Conservation (phyloP, 192 early-diverging fungal genomes). For the Entomortierella chlamydospora region DNA sequence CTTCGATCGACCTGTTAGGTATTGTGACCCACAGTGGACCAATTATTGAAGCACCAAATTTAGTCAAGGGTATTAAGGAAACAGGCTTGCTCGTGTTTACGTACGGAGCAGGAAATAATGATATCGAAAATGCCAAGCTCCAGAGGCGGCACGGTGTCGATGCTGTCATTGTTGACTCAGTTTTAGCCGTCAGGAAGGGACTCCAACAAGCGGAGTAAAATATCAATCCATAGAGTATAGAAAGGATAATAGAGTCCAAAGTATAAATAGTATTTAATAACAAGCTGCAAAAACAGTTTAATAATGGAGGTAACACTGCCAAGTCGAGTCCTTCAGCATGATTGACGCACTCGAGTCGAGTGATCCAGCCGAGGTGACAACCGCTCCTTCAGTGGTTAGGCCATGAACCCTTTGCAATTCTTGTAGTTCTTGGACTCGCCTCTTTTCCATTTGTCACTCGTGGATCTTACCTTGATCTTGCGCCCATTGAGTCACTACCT, state of each 20-base stretch:
- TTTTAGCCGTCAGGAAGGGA: slow-evolving; percentile 64
- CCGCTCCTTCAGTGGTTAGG: no score
- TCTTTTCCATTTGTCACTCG: slow-evolving; percentile 15
- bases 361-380: no score
- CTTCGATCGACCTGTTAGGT: slow-evolving; percentile 77
- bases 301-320: no score
- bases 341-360: no score
- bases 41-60: slow-evolving; percentile 78
- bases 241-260: no score
- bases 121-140: slow-evolving; percentile 72
- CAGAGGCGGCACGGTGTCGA: slow-evolving; percentile 88
- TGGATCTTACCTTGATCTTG: slow-evolving; percentile 30
- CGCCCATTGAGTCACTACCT: slow-evolving; percentile 20
- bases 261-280: no score
- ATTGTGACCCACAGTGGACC: slow-evolving; percentile 82
- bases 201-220: slow-evolving; percentile 35
- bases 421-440: not conserved
- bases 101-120: slow-evolving; percentile 87
- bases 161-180: slow-evolving; percentile 85
- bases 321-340: no score
- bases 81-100: slow-evolving; percentile 80
- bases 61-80: slow-evolving; percentile 79
- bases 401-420: no score
- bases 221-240: no score
- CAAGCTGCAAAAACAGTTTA: no score